phyloP scores from a whole-genome alignment of 2,329 filamentous ascomycete species.

The Incumbomyces delicatus region DNA sequence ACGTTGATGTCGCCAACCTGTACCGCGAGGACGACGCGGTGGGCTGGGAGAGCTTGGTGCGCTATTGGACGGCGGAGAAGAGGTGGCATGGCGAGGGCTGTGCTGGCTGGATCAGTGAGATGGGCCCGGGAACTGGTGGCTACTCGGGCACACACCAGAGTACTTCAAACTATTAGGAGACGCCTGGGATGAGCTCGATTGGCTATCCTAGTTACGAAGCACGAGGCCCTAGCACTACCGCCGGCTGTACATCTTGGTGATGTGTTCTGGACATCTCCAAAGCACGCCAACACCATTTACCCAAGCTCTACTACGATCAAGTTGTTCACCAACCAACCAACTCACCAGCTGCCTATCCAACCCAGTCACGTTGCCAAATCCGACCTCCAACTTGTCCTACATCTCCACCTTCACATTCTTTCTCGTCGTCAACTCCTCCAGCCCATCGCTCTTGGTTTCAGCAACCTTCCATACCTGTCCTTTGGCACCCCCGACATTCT shows the following conservation, averaged over 20 bases:
- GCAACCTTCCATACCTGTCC: conserved; percentile 60
- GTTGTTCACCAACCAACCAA: neutral
- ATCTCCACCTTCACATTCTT: neutral
- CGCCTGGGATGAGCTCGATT: too few relatives aligned
- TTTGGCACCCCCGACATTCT: conserved; percentile 55
- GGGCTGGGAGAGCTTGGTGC: conserved; percentile 37
- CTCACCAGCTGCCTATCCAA: too few relatives aligned
- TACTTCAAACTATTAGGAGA: too few relatives aligned
- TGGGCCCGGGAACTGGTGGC: conserved; percentile 16
- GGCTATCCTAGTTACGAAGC: too few relatives aligned
- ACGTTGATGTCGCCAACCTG: conserved; percentile 39
- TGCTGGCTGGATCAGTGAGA: conserved; percentile 20
- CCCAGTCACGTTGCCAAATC: too few relatives aligned
- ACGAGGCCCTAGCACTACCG: too few relatives aligned
- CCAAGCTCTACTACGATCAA: neutral
- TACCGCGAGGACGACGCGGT: conserved; percentile 35
- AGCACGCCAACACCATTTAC: neutral
- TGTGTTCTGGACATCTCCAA: neutral
- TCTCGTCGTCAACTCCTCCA: conserved; percentile 19
- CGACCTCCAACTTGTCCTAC: too few relatives aligned
- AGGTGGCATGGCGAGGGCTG: conserved; percentile 31
- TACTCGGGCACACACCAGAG: conserved; percentile 9
- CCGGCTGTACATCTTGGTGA: too few relatives aligned
- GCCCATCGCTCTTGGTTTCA: conserved; percentile 56
- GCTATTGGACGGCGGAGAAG: conserved; percentile 39